phyloP scores from a whole-genome alignment of 1,284 basidiomycete species.

The Sporisorium sorghi region DNA sequence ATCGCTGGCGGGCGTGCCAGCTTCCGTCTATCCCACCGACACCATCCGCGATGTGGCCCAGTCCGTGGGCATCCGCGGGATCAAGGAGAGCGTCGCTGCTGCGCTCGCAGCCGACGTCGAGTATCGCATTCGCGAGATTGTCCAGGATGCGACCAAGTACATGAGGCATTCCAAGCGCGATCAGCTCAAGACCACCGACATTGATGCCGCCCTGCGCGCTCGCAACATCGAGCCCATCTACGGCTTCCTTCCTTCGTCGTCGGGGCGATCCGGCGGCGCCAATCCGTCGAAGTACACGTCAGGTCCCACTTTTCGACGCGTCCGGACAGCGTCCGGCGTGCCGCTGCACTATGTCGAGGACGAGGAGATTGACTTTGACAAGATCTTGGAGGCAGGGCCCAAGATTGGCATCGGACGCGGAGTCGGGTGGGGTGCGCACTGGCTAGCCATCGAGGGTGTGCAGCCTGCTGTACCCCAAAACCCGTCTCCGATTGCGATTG shows the following conservation, averaged over 20 bases:
- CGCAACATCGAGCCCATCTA: conserved; percentile 83
- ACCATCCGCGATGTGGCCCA: conserved; percentile 82
- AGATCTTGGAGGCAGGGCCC: conserved; percentile 58
- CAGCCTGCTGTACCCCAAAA: conserved; percentile 97
- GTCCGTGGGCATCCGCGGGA: conserved; percentile 81
- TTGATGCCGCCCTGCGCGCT: conserved; percentile 91
- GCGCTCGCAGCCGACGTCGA: conserved; percentile 95
- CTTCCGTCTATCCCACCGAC: conserved; percentile 66
- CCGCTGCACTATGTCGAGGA: conserved; percentile 89
- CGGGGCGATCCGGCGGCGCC: conserved; percentile 37
- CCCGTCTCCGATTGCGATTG: conserved; percentile 74
- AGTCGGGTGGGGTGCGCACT: conserved; percentile 75
- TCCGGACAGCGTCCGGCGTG: conserved; percentile 68
- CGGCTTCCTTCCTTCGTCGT: conserved; percentile 56
- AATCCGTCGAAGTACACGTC: conserved; percentile 38
- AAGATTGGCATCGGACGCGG: conserved; percentile 62
- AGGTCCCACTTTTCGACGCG: conserved; percentile 67
- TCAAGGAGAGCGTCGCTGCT: conserved; percentile 84
- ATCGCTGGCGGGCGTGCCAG: conserved; percentile 37
- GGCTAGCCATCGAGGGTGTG: conserved; percentile 97
- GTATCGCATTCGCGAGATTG: conserved; percentile 91
- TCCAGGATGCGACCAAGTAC: conserved; percentile 95
- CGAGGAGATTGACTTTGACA: conserved; percentile 95
- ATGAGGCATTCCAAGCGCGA: conserved; percentile 93
- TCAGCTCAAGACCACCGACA: conserved; percentile 86